Base-by-base conservation (phyloP, 2,329 filamentous ascomycete species). In the Fonsecaea multimorphosa region DNA sequence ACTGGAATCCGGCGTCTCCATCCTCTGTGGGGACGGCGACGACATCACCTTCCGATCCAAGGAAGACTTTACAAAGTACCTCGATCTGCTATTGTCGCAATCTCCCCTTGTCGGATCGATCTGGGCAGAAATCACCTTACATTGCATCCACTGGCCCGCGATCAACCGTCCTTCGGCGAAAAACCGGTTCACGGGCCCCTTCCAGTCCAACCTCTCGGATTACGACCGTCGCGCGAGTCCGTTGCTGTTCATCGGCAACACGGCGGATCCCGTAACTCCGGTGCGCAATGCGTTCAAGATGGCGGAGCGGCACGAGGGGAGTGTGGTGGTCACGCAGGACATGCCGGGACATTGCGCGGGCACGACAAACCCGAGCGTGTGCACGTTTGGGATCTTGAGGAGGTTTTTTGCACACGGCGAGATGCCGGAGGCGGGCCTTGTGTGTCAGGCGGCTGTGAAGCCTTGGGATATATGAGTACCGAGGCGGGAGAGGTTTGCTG, bases 251-350 rank as follows among this genome's bases (percentile, higher is more conserved):
- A 76, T 87, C 12, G 83, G 82, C 38, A 87, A 85, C 71, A 84
- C 82, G 0, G 78, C 83, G 14, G 86, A 89, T 63, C 87, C 87
- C 0, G 84, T 89, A 0, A 88, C 86, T 0, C 86, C 86, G 2
- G 74, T 88, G 55, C 65, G 69, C 22, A 77, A 74, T 60, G 71
- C 70, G 22, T 67, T 75, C 36, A 74, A 74, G 32, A 80, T 80
- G 78, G 74, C 77, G 1, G 31, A 69, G 16, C 68, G 69, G 1
- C 85, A 84, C 67, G 76, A 79, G 0, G 80, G 79, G 1, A 81
- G 78, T 16, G 74, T 72, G 1, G 74, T 85, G 5, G 73, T 86
- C 2, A 73, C 79, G 29, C 80, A 81, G 65, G 78, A 84, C 64
- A 75, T 78, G 3, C 78, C 78, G 62, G 78, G 78, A 64, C 74